phyloP scores from a whole-genome alignment of 108 stramenopile species.

The Mayamaea pseudoterrestris region DNA sequence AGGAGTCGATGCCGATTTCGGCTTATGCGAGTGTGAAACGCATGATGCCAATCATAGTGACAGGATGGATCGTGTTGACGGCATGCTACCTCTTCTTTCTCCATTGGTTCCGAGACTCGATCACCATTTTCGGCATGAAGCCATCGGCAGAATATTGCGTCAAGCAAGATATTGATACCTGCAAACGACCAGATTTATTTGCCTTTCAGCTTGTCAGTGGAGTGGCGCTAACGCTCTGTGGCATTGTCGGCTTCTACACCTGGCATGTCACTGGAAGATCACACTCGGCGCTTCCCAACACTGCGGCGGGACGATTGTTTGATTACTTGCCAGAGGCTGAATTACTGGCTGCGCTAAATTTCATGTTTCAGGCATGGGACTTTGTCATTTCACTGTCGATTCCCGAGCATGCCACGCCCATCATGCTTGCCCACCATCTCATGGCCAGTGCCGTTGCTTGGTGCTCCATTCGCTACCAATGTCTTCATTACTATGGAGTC shows the following conservation, averaged over 20 bases:
- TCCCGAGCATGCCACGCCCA: conserved; percentile 26
- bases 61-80: neutral
- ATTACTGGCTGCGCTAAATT: conserved; percentile 11
- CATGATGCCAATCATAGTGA: neutral
- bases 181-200: conserved; percentile 26
- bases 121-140: neutral
- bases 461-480: conserved; percentile 1
- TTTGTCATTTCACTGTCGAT: conserved; percentile 36
- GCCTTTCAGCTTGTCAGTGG: conserved; percentile 33
- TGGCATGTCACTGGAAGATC: conserved; percentile 19
- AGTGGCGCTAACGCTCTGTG: conserved; percentile 18
- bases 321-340: conserved; percentile 25
- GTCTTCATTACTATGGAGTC: conserved; percentile 16
- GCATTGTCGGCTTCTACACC: conserved; percentile 18
- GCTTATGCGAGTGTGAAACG: no score
- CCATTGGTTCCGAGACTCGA: neutral
- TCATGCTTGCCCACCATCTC: conserved; percentile 53
- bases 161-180: neutral
- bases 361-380: conserved; percentile 55
- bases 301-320: conserved; percentile 33
- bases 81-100: neutral
- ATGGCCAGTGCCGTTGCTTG: conserved; percentile 34
- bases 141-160: conserved; percentile 15
- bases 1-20: no score
- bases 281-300: conserved; percentile 13